These are phyloP conservation scores for Calonectria pteridis DNA, from an alignment of 2,329 filamentous ascomycete species.

Conservation along the genomic window DNA sequence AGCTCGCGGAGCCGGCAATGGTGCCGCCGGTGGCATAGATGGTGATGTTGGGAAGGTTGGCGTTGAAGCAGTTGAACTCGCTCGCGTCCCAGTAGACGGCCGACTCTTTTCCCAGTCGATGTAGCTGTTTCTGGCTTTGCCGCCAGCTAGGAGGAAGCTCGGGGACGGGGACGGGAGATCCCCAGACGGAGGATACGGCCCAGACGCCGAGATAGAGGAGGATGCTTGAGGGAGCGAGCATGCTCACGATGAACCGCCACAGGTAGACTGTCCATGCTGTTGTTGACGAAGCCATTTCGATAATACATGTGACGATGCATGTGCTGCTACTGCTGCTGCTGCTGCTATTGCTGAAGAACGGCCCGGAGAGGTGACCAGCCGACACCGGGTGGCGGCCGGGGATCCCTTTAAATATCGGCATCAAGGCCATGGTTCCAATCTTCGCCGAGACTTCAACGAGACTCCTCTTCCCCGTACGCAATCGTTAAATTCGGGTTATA, in stretches of 20 bases:
- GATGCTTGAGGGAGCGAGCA: constrained; percentile 41
- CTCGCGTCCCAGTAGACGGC: constrained; percentile 21
- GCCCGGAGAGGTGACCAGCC: constrained; percentile 28
- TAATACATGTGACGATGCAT: constrained; percentile 14
- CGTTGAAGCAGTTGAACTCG: constrained; percentile 43
- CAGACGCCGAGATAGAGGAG: constrained; percentile 40
- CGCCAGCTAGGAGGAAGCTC: constrained; percentile 31
- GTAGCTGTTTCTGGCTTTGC: constrained; percentile 25
- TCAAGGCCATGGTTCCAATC: constrained; percentile 34
- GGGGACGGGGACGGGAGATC: constrained; percentile 40
- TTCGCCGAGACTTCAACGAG: constrained; percentile 15
- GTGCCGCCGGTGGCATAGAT: constrained; percentile 71
- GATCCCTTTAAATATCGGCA: constrained; percentile 41
- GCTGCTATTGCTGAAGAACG: constrained; percentile 33
- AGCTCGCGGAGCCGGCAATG: constrained; percentile 66
- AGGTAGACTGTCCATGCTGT: constrained; percentile 38
- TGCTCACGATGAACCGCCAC: constrained; percentile 38
- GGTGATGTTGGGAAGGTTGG: constrained; percentile 64
- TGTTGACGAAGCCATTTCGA: constrained; percentile 34
- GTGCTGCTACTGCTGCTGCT: no score
- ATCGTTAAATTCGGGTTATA: constrained; percentile 39
- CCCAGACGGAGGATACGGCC: constrained; percentile 42
- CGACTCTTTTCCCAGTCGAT: constrained; percentile 20
- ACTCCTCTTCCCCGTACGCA: constrained; percentile 29
- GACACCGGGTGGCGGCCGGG: constrained; percentile 31